These are phyloP conservation scores for Talaromyces sp. DNA, from an alignment of 2,329 filamentous ascomycete genomes.

Conservation along the genomic window DNA sequence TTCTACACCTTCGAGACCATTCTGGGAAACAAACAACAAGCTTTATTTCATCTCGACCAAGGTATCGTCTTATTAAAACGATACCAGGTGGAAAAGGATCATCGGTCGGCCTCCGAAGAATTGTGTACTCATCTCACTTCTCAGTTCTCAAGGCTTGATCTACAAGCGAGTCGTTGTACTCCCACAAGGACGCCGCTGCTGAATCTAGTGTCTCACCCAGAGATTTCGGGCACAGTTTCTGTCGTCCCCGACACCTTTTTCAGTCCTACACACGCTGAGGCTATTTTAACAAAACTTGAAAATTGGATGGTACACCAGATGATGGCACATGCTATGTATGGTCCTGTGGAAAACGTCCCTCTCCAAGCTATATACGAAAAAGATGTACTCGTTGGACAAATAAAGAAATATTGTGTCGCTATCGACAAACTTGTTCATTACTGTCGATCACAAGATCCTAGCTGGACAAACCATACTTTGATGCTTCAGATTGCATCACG, in stretches of 20 bases:
- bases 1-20: background rate
- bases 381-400: background rate
- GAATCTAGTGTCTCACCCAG: background rate
- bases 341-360: background rate
- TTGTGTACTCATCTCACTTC: background rate
- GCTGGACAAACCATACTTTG: background rate
- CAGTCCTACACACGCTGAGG: background rate
- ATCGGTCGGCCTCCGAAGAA: background rate
- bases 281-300: background rate
- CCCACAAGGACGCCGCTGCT: background rate
- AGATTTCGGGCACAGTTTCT: background rate
- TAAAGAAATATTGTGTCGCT: background rate
- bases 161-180: background rate
- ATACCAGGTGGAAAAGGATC: background rate
- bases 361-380: background rate
- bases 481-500: background rate
- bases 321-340: background rate
- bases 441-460: background rate
- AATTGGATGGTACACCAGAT: background rate
- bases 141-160: background rate
- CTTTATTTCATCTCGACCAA: background rate
- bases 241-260: background rate
- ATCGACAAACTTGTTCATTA: background rate
- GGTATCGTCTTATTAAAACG: background rate
- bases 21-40: background rate